A percentile compares a stretch with the other conserved stretches of the same genome.
These are phyloP conservation scores for Penicillium sumatraense DNA, from an alignment of 2,329 filamentous ascomycete species.

Conservation along the genomic window DNA sequence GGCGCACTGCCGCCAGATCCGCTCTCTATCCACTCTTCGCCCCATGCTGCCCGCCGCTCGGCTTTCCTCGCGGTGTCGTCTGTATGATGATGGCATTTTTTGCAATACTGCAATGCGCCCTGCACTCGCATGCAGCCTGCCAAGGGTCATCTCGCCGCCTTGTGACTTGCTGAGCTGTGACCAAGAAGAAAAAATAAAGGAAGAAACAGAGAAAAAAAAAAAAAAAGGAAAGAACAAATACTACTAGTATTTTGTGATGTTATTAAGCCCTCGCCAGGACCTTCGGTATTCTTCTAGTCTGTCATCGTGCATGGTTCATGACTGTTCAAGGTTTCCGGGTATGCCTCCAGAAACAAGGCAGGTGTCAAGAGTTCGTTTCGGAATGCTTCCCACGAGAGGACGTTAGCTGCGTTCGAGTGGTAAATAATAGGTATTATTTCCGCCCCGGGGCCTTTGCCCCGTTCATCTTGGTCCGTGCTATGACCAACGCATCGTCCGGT, in stretches of 20 bases:
- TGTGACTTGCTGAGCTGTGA: constrained; percentile 4
- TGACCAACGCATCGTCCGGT: constrained; percentile 25
- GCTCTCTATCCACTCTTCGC: background rate
- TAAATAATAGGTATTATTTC: constrained; percentile 10
- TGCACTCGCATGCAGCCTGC: constrained; percentile 22
- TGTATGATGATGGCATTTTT: constrained; percentile 10
- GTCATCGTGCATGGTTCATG: background rate
- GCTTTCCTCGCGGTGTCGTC: background rate
- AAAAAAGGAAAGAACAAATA: too few relatives aligned
- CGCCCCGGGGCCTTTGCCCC: background rate
- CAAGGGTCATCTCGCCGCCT: constrained; percentile 9
- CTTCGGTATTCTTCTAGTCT: background rate
- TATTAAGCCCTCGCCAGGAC: too few relatives aligned
- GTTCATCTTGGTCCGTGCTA: constrained; percentile 21
- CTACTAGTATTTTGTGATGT: too few relatives aligned
- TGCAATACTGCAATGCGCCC: constrained; percentile 14
- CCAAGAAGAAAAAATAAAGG: background rate
- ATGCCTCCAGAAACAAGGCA: background rate
- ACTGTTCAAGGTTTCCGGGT: background rate
- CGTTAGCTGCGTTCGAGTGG: constrained; percentile 7
- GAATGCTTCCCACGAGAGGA: background rate
- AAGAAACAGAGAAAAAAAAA: too few relatives aligned
- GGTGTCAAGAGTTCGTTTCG: background rate
- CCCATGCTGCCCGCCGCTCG: background rate
- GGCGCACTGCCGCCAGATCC: background rate